Evolutionary conservation across 495 filamentous ascomycete species (phyloP).

Genomic region (Penicillium fimorum): DNA sequence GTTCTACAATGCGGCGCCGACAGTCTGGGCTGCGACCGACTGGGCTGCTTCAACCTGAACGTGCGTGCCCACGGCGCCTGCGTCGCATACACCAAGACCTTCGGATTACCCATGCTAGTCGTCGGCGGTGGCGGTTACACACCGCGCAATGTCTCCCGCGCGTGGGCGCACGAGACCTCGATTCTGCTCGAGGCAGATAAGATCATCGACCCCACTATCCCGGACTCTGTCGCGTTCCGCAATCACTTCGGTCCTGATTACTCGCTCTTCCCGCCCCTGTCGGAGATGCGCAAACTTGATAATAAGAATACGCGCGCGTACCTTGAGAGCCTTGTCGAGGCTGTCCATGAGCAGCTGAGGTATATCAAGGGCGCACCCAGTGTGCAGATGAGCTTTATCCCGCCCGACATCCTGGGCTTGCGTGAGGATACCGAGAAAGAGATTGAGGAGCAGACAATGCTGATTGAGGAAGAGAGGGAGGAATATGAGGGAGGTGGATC

Average conservation of each 20-base stretch:
- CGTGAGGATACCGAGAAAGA: conserved; percentile 78
- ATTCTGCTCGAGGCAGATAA: conserved; percentile 77
- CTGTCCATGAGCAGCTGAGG: conserved; percentile 79
- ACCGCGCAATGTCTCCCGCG: conserved; percentile 91
- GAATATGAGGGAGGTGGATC: conserved; percentile 39
- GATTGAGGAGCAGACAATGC: conserved; percentile 67
- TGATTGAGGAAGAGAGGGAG: conserved; percentile 53
- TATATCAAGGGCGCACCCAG: conserved; percentile 84
- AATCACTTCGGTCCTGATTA: conserved; percentile 78
- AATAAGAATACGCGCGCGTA: conserved; percentile 80
- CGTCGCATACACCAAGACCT: conserved; percentile 78
- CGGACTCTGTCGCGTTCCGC: conserved; percentile 69
- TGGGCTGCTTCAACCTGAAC: conserved; percentile 95
- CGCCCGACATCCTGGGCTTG: conserved; percentile 69
- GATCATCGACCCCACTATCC: conserved; percentile 69
- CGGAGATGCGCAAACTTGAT: conserved; percentile 63
- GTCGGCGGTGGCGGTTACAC: conserved; percentile 97
- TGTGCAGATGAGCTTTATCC: conserved; percentile 79
- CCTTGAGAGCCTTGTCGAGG: conserved; percentile 67
- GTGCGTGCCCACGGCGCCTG: conserved; percentile 91
- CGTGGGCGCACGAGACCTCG: conserved; percentile 94
- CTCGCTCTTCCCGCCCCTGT: conserved; percentile 73
- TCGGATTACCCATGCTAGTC: conserved; percentile 76
- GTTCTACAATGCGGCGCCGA: conserved; percentile 97
- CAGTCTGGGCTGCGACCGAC: conserved; percentile 86